A percentile compares a stretch with the other conserved stretches of the same genome.
Evolutionary conservation across 2,329 filamentous ascomycete genomes (phyloP).

Genomic region (Penicillium sp.): DNA sequence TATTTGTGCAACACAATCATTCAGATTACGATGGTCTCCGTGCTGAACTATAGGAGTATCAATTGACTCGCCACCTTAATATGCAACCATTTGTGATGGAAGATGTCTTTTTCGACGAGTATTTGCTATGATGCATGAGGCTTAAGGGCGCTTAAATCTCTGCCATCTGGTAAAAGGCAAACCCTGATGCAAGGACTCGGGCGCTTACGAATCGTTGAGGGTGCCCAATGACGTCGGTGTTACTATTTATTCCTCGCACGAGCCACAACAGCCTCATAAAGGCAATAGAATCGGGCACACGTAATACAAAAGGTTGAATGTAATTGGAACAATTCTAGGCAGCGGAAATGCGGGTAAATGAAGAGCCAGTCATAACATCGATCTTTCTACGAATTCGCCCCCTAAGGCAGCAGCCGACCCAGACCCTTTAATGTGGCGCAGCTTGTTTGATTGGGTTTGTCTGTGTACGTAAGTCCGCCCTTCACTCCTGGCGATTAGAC

Average conservation of each 20-base stretch:
- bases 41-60: not conserved
- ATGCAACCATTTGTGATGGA: not conserved
- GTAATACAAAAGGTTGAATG: not conserved
- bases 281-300: not conserved
- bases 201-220: conserved; percentile 4
- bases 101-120: not conserved
- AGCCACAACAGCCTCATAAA: conserved; percentile 17
- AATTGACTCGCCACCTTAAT: not conserved
- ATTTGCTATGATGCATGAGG: not conserved
- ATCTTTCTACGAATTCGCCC: conserved; percentile 8
- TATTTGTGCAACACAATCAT: no score
- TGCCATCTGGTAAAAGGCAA: not conserved
- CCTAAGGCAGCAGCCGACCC: conserved; percentile 22
- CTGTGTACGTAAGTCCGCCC: conserved; percentile 25
- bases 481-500: conserved; percentile 11
- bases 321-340: not conserved
- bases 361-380: not conserved
- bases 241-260: conserved; percentile 23
- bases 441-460: conserved; percentile 25
- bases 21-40: not conserved
- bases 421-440: conserved; percentile 22
- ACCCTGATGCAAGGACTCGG: not conserved
- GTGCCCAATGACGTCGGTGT: conserved; percentile 28
- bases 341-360: not conserved
- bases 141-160: not conserved